Evolutionary conservation across 139 green algal genomes (phyloP), one percentile per base, ranked within the genome.

Genomic region (Chlorella sorokiniana): DNA sequence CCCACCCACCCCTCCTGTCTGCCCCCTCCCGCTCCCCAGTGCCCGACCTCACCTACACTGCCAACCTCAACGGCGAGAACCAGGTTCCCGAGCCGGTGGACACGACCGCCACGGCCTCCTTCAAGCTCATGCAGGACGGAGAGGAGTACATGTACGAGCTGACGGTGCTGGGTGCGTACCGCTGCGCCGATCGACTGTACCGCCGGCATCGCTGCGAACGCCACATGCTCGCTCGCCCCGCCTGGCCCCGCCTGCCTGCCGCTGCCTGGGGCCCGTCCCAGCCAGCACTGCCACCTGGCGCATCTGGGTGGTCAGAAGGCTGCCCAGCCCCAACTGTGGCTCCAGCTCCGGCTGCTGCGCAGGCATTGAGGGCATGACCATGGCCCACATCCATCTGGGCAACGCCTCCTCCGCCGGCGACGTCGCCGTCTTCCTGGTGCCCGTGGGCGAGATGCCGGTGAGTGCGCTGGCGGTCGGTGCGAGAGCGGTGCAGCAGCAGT

Each of bases 331-430:
- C 16, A 59, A 59, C 11, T 59, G 48, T 59, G 48, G 14, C 48
- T 16, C 16, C 48, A 59, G 14, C 48, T 59, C 48, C 48, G 11
- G 16, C 48, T 59, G 48, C 48, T 16, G 18, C 42, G 69, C 44
- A 77, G 70, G 29, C 44, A 44, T 77, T n/a, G 3, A 22, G 3
- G 63, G 78, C 78, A 25, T 83, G 35, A 83, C 59, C 40, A 83
- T 83, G 78, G 78, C 78, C 27, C 78, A 83, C 61, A 83, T 83
- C 71, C 78, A 83, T 62, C 8, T 38, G 20, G 78, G 78, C 38
- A 77, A 83, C 56, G 38, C 37, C 16, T 45, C 37, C 23, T 20
- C 45, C 33, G 45, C 8, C 45, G 70, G 70, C 22, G 11, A 2
- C 3, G 29, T 42, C 10, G 69, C 41, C 27, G 69, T 42, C 1